phyloP scores from a whole-genome alignment of 768 basidiomycete genomes.

The Russula lepida region DNA sequence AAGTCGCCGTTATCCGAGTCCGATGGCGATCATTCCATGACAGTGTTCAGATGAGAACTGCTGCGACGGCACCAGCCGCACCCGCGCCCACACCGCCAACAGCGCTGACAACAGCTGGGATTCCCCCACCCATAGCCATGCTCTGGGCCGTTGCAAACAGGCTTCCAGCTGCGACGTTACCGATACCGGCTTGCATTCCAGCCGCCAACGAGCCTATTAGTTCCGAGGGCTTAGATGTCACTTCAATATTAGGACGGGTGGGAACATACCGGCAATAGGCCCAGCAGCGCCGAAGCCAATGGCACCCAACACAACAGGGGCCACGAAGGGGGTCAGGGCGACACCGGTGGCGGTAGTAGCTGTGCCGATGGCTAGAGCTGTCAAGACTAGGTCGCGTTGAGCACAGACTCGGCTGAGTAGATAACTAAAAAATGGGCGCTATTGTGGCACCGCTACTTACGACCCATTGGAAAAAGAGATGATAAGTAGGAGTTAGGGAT shows the following conservation, averaged over 20 bases:
- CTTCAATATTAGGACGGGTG: no score
- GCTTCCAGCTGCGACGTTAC: slow-evolving; percentile 11
- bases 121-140: slow-evolving; percentile 8
- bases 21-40: not conserved
- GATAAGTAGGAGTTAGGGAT: not conserved
- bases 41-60: not conserved
- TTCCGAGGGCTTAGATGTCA: not conserved
- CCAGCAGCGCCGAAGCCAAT: slow-evolving; percentile 4
- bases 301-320: not conserved
- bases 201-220: slow-evolving; percentile 6
- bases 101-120: not conserved
- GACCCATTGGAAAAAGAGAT: not conserved
- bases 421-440: not conserved
- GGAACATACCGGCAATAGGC: not conserved
- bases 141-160: slow-evolving; percentile 5
- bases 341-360: not conserved
- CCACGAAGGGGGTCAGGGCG: not conserved
- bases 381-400: not conserved
- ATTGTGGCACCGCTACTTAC: not conserved
- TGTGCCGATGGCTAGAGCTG: not conserved
- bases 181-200: slow-evolving; percentile 6
- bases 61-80: not conserved
- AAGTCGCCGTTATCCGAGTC: not conserved
- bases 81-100: not conserved
- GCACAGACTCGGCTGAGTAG: not conserved